A percentile compares a stretch with the other conserved stretches of the same genome.
Conservation (phyloP, 805 yeast genomes). For the Saccharomyces kudriavzevii region DNA sequence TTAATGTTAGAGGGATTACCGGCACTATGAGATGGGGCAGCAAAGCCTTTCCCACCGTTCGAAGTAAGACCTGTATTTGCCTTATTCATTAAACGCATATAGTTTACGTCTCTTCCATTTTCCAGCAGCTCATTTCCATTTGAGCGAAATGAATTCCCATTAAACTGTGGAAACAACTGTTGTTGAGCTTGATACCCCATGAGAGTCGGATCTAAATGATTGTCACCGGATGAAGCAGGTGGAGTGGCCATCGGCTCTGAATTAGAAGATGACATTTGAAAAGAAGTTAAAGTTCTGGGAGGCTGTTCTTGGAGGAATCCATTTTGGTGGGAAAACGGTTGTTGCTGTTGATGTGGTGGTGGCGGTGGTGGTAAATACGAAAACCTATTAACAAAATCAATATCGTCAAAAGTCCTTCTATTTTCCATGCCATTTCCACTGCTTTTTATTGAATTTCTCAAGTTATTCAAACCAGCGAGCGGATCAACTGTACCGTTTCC, state of each 20-base stretch:
- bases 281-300: conserved; percentile 6
- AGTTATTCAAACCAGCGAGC: neutral
- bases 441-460: neutral
- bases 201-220: neutral
- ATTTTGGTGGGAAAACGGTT: conserved; percentile 1
- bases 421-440: conserved; percentile 3
- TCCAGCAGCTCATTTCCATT: neutral
- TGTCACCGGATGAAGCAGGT: neutral
- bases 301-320: neutral
- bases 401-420: conserved; percentile 1
- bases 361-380: conserved; percentile 3
- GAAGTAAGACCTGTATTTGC: neutral
- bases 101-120: neutral
- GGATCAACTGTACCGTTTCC: neutral
- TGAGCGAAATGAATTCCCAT: neutral
- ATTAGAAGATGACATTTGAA: conserved; percentile 19
- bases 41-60: neutral
- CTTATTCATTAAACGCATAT: neutral
- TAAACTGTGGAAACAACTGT: neutral
- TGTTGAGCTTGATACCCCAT: conserved; percentile 1
- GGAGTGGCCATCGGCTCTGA: conserved; percentile 15
- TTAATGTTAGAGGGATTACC: conserved; percentile 1
- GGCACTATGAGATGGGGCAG: neutral
- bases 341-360: neutral
- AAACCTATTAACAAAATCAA: conserved; percentile 25